phyloP scores from a whole-genome alignment of 306 rosid species.

The Prinsepia uniflora region DNA sequence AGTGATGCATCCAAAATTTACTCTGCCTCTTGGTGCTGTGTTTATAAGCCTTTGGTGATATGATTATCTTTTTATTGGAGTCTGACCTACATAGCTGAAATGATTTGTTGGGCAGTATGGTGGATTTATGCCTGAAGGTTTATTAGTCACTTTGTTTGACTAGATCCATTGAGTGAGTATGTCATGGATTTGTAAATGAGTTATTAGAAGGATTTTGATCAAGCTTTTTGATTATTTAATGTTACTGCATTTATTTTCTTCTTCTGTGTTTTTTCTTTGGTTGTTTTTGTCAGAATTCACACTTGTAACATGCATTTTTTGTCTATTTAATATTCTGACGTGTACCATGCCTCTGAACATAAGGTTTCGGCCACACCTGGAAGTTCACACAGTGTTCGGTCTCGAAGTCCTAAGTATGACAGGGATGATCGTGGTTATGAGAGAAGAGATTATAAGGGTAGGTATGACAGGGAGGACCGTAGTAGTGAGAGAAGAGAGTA shows the following conservation, averaged over 20 bases:
- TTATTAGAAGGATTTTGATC: background rate
- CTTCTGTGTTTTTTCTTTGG: background rate
- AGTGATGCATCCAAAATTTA: background rate
- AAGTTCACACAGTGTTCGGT: conserved; percentile 26
- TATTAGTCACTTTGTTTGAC: too few relatives aligned
- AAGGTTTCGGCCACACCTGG: conserved; percentile 53
- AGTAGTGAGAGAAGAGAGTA: conserved; percentile 50
- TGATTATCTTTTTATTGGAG: background rate
- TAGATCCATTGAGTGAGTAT: background rate
- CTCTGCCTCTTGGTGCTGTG: background rate
- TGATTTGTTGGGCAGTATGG: too few relatives aligned
- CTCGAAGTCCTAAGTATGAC: conserved; percentile 46
- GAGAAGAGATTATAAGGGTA: conserved; percentile 39
- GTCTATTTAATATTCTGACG: conserved; percentile 1
- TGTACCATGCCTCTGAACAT: conserved; percentile 24
- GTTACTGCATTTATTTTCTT: background rate
- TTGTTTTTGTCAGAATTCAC: background rate
- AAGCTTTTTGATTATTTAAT: conserved; percentile 3
- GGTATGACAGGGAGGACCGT: conserved; percentile 45
- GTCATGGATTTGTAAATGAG: conserved; percentile 3
- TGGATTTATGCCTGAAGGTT: too few relatives aligned
- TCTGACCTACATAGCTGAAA: too few relatives aligned
- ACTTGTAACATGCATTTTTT: background rate
- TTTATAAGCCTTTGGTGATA: background rate
- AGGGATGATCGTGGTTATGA: conserved; percentile 45